phyloP scores from a whole-genome alignment of 805 yeast species.

The Starmerella tilneyi region DNA sequence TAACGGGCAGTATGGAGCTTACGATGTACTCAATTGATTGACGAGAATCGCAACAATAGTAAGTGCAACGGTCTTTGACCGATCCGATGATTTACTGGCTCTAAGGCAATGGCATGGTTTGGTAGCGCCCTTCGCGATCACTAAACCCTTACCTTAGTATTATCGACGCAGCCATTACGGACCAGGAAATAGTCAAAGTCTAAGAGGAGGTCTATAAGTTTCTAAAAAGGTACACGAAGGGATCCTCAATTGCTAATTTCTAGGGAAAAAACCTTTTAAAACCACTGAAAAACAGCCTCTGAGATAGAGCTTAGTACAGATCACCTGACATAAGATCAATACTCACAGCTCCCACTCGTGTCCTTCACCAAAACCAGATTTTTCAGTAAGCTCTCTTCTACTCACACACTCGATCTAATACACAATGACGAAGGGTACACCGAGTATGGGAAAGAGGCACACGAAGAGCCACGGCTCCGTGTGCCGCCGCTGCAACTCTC shows the following conservation, averaged over 20 bases:
- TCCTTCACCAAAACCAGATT: conserved; percentile 18
- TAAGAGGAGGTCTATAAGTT: not conserved
- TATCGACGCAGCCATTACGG: not conserved
- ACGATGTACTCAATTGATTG: no score
- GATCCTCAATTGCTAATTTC: no score
- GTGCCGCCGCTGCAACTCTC: conserved; percentile 94
- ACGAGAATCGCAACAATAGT: no score
- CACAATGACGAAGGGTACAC: conserved; percentile 76
- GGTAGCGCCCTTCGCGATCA: no score
- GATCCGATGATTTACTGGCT: no score
- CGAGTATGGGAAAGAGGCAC: conserved; percentile 99
- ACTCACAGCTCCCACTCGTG: conserved; percentile 9
- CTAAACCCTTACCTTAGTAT: not conserved
- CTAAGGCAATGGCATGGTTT: no score
- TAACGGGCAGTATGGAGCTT: not conserved
- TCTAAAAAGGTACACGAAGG: not conserved
- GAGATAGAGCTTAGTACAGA: not conserved
- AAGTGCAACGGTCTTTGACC: no score
- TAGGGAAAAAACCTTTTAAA: not conserved
- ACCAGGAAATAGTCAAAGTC: not conserved
- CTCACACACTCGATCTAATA: conserved; percentile 13
- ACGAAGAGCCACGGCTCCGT: conserved; percentile 93
- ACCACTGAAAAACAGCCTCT: not conserved
- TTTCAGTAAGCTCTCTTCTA: conserved; percentile 13
- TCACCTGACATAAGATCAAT: conserved; percentile 5